phyloP scores from a whole-genome alignment of 1,139 yeast genomes.

The Spathaspora sp. region DNA sequence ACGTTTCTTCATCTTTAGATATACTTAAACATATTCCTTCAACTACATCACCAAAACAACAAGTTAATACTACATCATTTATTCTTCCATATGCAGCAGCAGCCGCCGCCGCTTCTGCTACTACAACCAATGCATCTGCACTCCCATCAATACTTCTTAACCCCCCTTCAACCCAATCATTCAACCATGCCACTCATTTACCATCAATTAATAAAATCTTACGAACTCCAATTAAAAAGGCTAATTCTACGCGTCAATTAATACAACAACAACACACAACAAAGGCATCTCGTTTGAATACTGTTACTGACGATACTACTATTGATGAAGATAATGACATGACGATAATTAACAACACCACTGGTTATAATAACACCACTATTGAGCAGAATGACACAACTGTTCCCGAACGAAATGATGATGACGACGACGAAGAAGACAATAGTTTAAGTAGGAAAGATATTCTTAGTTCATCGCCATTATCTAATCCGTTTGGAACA shows the following conservation, averaged over 20 bases:
- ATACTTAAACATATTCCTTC: conserved; percentile 7
- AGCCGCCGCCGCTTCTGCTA: conserved; percentile 2
- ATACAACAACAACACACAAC: background rate
- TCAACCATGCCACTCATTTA: conserved; percentile 15
- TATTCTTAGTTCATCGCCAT: conserved; percentile 33
- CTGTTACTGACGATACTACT: conserved; percentile 28
- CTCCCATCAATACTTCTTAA: conserved; percentile 14
- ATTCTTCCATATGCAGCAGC: conserved; percentile 9
- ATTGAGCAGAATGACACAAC: conserved; percentile 8
- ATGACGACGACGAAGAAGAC: conserved; percentile 9
- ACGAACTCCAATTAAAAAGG: conserved; percentile 44
- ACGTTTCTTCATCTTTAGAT: conserved; percentile 7
- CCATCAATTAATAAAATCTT: conserved; percentile 48
- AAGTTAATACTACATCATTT: conserved; percentile 4
- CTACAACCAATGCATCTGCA: conserved; percentile 5
- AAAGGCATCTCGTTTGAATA: conserved; percentile 10
- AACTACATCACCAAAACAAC: background rate
- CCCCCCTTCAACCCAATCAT: conserved; percentile 10
- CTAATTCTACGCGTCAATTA: conserved; percentile 25
- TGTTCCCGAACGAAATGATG: conserved; percentile 4
- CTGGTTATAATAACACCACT: conserved; percentile 16
- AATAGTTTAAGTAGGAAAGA: conserved; percentile 12
- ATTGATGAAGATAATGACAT: conserved; percentile 35
- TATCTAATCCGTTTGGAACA: conserved; percentile 41
- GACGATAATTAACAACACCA: conserved; percentile 18